A percentile compares a stretch with the other conserved stretches of the same genome.
Evolutionary conservation across 2,329 filamentous ascomycete species (phyloP).

Genomic region (Neopestalotiopsis sp.): DNA sequence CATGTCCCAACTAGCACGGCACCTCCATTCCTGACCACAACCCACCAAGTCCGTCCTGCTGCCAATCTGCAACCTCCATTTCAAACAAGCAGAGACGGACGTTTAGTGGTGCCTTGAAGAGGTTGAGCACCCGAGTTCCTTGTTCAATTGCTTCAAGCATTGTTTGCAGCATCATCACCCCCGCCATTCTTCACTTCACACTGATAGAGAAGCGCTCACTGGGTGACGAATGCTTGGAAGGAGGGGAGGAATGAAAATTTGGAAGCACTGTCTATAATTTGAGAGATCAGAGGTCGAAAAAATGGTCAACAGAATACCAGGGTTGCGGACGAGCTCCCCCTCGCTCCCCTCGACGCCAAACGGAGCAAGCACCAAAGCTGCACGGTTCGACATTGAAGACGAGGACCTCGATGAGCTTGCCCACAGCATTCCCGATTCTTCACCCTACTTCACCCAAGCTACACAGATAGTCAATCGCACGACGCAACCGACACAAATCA

Average conservation of each 20-base stretch:
- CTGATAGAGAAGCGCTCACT: background rate
- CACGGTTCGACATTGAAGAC: slow-evolving; percentile 37
- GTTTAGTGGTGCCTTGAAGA: background rate
- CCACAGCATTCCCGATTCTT: slow-evolving; percentile 42
- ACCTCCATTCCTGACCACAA: background rate
- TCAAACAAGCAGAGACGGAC: background rate
- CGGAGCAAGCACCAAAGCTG: slow-evolving; percentile 21
- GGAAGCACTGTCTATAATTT: background rate
- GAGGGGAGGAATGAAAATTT: background rate
- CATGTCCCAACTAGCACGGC: background rate
- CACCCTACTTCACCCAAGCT: slow-evolving; percentile 55
- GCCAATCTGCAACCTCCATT: background rate
- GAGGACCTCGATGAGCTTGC: slow-evolving; percentile 53
- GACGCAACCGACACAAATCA: slow-evolving; percentile 64
- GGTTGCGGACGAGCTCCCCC: slow-evolving; percentile 23
- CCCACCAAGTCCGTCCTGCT: slow-evolving; percentile 2
- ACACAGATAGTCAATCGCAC: slow-evolving; percentile 36
- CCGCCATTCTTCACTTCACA: background rate
- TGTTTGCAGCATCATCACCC: background rate
- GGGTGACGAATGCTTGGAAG: background rate
- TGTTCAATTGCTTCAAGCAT: background rate
- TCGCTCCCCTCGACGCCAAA: slow-evolving; percentile 23
- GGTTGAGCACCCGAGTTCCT: background rate
- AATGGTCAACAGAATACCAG: slow-evolving; percentile 19
- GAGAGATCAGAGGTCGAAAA: background rate